phyloP scores from a whole-genome alignment of 1,139 yeast genomes.

The Pneumocystis canis region DNA sequence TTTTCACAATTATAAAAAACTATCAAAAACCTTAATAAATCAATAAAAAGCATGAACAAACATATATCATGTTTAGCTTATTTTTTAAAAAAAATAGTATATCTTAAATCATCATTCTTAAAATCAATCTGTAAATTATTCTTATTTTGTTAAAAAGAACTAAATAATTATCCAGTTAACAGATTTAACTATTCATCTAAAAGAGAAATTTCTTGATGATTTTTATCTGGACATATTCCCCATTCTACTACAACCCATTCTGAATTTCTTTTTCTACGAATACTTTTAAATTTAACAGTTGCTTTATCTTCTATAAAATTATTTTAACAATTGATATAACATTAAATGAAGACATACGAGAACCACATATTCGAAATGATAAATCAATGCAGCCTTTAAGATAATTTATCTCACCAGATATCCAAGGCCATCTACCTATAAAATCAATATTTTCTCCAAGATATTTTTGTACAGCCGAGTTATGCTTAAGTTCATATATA shows the following conservation, averaged over 20 bases:
- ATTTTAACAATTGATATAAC: not conserved
- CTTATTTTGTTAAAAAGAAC: not conserved
- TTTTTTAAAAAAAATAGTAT: no score
- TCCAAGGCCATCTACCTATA: conserved; percentile 65
- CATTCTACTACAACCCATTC: not conserved
- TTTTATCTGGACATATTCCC: not conserved
- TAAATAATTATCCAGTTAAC: not conserved
- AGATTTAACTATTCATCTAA: not conserved
- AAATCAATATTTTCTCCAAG: conserved; percentile 69
- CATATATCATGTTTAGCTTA: no score
- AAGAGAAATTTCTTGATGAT: not conserved
- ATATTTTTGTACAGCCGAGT: conserved; percentile 35
- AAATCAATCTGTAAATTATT: not conserved
- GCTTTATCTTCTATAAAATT: not conserved
- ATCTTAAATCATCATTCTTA: not conserved
- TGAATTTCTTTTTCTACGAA: not conserved
- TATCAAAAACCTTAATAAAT: no score
- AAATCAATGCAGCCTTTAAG: conserved; percentile 70
- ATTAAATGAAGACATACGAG: not conserved
- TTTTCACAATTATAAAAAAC: no score
- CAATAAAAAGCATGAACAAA: no score
- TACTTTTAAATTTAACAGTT: not conserved
- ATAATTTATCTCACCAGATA: conserved; percentile 68
- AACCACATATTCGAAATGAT: conserved; percentile 53
- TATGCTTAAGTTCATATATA: not conserved